A percentile compares a stretch with the other conserved stretches of the same genome.
phyloP scores from a whole-genome alignment of 176 grass and related monocot genomes.

The Carex kokanica region DNA sequence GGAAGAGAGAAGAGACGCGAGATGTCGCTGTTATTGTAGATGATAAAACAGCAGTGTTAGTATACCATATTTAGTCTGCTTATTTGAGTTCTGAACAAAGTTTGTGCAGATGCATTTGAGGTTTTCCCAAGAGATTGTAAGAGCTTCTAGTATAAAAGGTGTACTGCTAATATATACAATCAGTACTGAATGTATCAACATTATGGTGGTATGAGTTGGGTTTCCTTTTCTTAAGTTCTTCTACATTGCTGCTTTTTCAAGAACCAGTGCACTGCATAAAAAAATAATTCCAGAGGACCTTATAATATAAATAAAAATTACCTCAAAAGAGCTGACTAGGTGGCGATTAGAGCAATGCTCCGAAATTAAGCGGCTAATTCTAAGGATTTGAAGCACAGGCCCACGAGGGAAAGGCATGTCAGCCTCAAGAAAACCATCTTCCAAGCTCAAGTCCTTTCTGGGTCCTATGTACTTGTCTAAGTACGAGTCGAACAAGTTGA shows the following conservation, averaged over 20 bases:
- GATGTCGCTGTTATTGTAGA: slow-evolving; percentile 38
- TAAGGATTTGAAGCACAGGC: slow-evolving; percentile 72
- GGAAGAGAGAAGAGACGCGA: slow-evolving; percentile 57
- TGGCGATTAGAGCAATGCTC: slow-evolving; percentile 74
- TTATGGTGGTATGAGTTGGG: not conserved
- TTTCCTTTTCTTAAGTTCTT: not conserved
- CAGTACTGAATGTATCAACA: not conserved
- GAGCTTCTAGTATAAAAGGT: not conserved
- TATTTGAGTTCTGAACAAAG: not conserved
- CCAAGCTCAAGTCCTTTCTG: slow-evolving; percentile 59
- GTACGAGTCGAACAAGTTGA: slow-evolving; percentile 71
- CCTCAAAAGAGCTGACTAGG: slow-evolving; percentile 63
- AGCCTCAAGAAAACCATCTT: slow-evolving; percentile 58
- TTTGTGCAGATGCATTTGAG: not conserved
- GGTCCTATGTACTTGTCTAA: slow-evolving; percentile 55
- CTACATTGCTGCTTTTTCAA: not conserved
- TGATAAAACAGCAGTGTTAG: slow-evolving; percentile 9
- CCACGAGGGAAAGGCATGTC: slow-evolving; percentile 62
- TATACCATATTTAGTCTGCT: not conserved
- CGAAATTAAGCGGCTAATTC: slow-evolving; percentile 67
- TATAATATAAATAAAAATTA: slow-evolving; percentile 27
- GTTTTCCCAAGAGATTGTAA: slow-evolving; percentile 6
- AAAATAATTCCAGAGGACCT: not conserved
- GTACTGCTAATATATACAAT: not conserved
- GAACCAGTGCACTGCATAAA: not conserved